These are phyloP conservation scores for Pseudophaeomoniella oleicola DNA, from an alignment of 2,329 filamentous ascomycete genomes.

Conservation along the genomic window DNA sequence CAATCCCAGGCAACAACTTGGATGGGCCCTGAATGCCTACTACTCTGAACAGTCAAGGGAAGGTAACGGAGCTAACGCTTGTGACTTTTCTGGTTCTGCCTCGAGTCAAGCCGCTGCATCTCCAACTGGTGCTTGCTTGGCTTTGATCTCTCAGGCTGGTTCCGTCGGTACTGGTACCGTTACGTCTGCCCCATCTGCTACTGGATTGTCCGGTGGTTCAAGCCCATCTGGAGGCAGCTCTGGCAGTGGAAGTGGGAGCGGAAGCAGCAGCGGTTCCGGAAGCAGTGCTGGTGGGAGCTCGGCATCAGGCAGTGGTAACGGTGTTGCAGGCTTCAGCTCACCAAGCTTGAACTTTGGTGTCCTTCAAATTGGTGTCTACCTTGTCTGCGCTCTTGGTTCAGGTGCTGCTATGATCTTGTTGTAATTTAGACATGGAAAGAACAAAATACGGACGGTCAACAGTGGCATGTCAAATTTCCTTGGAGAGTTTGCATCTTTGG, in stretches of 20 bases:
- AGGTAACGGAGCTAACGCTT: constrained; percentile 20
- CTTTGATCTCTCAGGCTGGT: constrained; percentile 25
- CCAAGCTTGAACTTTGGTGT: constrained; percentile 23
- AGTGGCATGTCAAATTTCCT: no score
- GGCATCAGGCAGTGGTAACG: constrained; percentile 6
- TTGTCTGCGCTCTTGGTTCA: constrained; percentile 26
- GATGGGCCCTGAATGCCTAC: constrained; percentile 29
- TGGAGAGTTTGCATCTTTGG: no score
- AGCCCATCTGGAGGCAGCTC: constrained; percentile 9
- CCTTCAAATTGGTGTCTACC: constrained; percentile 27
- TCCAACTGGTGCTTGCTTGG: constrained; percentile 21
- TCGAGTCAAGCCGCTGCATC: constrained; percentile 18
- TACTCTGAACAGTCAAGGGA: constrained; percentile 22
- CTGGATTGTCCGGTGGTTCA: constrained; percentile 8
- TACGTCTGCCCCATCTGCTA: constrained; percentile 20
- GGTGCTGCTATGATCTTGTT: constrained; percentile 32
- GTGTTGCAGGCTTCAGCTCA: constrained; percentile 17
- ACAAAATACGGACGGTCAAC: no score
- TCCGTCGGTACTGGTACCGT: constrained; percentile 23
- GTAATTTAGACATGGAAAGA: constrained; percentile 15
- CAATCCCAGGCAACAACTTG: constrained; percentile 24
- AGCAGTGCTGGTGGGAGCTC: constrained; percentile 3
- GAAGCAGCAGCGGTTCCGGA: constrained; percentile 14
- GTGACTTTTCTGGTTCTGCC: constrained; percentile 27
- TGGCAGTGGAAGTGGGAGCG: constrained; percentile 8